These are phyloP conservation scores for Hypoxylon subgilvum DNA, from an alignment of 495 filamentous ascomycete genomes.

Conservation along the genomic window DNA sequence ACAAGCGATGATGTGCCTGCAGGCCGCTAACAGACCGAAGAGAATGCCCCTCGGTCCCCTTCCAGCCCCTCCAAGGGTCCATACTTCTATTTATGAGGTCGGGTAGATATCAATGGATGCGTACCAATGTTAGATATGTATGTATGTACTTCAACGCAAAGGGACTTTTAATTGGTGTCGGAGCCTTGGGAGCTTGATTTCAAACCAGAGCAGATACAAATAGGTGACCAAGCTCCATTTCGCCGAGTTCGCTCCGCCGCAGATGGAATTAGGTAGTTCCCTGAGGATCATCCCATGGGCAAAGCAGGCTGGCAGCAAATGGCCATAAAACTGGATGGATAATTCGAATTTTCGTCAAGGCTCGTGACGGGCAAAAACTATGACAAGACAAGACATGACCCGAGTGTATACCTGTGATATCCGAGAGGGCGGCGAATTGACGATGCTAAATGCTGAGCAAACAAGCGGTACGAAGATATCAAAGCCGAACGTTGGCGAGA, in stretches of 20 bases:
- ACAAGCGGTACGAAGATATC: conserved; percentile 7
- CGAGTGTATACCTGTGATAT: conserved; percentile 7
- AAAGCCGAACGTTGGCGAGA: conserved; percentile 21
- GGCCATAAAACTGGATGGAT: background rate
- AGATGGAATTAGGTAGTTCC: conserved; percentile 18
- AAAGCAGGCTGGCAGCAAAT: conserved; percentile 10
- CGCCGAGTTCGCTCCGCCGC: conserved; percentile 36
- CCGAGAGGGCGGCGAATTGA: background rate
- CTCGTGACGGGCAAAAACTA: conserved; percentile 1
- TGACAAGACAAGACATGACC: background rate
- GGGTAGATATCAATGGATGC: too few species aligned
- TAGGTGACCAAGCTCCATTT: conserved; percentile 36
- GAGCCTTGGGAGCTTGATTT: conserved; percentile 33
- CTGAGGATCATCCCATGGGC: conserved; percentile 26
- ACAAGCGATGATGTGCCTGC: conserved; percentile 35
- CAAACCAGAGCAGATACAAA: conserved; percentile 34
- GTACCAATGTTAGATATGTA: too few species aligned
- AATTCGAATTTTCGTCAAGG: background rate
- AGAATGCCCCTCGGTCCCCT: conserved; percentile 31
- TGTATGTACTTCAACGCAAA: too few species aligned
- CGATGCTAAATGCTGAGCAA: background rate
- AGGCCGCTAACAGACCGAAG: conserved; percentile 33
- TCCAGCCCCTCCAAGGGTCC: conserved; percentile 29
- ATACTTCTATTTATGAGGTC: too few species aligned
- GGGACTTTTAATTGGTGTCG: too few species aligned